These are phyloP conservation scores for Cupressus sempervirens DNA, from an alignment of 75 land plant genomes.

Conservation along the genomic window DNA sequence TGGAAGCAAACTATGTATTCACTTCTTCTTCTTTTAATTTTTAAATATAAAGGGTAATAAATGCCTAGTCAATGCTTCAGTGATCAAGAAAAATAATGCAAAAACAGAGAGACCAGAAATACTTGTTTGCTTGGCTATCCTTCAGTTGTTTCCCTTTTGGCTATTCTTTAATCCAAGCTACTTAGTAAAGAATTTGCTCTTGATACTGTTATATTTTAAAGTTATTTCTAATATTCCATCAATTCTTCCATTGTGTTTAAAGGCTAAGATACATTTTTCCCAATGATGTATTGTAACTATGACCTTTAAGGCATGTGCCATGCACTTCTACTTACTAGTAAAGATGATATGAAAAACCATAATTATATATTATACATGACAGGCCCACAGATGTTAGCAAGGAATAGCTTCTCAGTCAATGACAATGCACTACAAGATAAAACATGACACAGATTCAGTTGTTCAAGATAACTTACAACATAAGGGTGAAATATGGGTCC, in stretches of 20 bases:
- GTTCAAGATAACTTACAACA: constrained; percentile 1
- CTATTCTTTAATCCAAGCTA: not conserved
- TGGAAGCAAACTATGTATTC: no score
- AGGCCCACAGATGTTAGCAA: not conserved
- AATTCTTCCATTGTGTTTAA: not conserved
- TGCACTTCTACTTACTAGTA: not conserved
- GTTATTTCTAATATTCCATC: not conserved
- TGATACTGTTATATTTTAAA: not conserved
- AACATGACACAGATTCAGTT: not conserved
- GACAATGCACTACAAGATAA: not conserved
- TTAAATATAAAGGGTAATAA: no score
- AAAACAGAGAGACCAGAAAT: not conserved
- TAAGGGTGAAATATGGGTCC: not conserved
- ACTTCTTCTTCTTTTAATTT: no score
- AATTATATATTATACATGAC: not conserved
- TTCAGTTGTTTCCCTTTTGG: not conserved
- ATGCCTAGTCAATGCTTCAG: no score
- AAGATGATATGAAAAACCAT: not conserved
- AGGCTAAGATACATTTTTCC: not conserved
- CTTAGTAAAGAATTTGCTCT: not conserved
- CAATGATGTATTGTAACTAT: not conserved
- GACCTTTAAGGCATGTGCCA: not conserved
- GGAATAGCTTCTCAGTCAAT: not conserved
- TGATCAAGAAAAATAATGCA: not conserved
- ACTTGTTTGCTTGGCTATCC: not conserved